Base-by-base conservation (phyloP, 306 rosid species). In the Vachellia pachyceras region DNA sequence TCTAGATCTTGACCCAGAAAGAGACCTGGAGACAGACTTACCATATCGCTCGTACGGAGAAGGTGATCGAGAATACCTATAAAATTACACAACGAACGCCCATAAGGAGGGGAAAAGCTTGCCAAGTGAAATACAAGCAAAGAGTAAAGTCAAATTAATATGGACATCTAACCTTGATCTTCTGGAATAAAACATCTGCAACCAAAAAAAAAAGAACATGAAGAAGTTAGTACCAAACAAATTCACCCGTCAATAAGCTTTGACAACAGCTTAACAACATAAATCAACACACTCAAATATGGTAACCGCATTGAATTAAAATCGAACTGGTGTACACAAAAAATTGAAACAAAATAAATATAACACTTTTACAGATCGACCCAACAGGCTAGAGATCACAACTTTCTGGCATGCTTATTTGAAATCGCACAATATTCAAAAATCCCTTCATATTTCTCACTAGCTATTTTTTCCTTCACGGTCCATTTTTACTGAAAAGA, bases 121-220 rank as follows among this genome's bases (percentile, higher is more conserved):
- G n/a, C n/a, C n/a, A n/a, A n/a, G n/a, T n/a, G n/a, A n/a, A n/a
- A n/a, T n/a, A n/a, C n/a, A n/a, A n/a, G n/a, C n/a, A n/a, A n/a
- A n/a, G n/a, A n/a, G n/a, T n/a, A n/a, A n/a, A n/a, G n/a, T n/a
- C n/a, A n/a, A n/a, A n/a, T n/a, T n/a, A n/a, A n/a, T n/a, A n/a
- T n/a, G n/a, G n/a, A n/a, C n/a, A n/a, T n/a, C n/a, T n/a, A n/a
- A n/a, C n/a, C n/a, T n/a, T n/a, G n/a, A n/a, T n/a, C n/a, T n/a
- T n/a, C n/a, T n/a, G n/a, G n/a, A n/a, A n/a, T n/a, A n/a, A n/a
- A n/a, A n/a, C 96, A 90, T 91, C 99, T 95, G 91, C 52, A 40
- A 86, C n/a, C 61, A n/a, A 68, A 58, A 72, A 63, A 49, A 49
- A 80, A 23, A 50, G 8, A 75, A 12, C 14, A 82, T 35, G 41